Evolutionary conservation across 2,329 filamentous ascomycete species (phyloP).

Genomic region (Fusarium citri): DNA sequence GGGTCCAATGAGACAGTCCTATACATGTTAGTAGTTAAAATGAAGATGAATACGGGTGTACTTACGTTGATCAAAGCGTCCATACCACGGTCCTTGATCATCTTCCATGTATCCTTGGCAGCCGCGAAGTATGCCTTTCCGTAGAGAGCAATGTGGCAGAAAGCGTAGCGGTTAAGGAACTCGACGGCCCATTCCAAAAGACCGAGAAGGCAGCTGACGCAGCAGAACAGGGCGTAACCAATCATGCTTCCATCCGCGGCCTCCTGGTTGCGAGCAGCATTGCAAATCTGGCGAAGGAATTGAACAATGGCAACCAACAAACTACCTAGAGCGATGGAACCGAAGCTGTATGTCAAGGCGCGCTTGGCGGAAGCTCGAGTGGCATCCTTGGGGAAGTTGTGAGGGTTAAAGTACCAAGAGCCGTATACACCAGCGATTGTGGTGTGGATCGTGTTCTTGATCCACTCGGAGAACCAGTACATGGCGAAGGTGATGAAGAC

Average conservation of each 20-base stretch:
- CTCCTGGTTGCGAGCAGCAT: slow-evolving; percentile 74
- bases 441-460: slow-evolving; percentile 93
- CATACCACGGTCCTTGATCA: slow-evolving; percentile 93
- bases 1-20: slow-evolving; percentile 82
- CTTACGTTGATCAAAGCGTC: slow-evolving; percentile 83
- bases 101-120: slow-evolving; percentile 88
- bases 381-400: slow-evolving; percentile 77
- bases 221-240: slow-evolving; percentile 74
- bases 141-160: slow-evolving; percentile 92
- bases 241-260: slow-evolving; percentile 77
- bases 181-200: slow-evolving; percentile 87
- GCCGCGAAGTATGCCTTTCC: slow-evolving; percentile 88
- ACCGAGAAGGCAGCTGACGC: slow-evolving; percentile 80
- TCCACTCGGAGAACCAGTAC: slow-evolving; percentile 94
- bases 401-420: slow-evolving; percentile 87
- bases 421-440: slow-evolving; percentile 91
- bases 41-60: rapidly evolving
- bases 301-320: slow-evolving; percentile 89
- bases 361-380: slow-evolving; percentile 87
- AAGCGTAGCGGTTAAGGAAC: slow-evolving; percentile 92
- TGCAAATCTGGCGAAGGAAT: slow-evolving; percentile 83
- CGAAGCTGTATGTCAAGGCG: slow-evolving; percentile 90
- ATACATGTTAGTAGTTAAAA: slow-evolving; percentile 23
- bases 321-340: slow-evolving; percentile 88
- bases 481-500: slow-evolving; percentile 90